Evolutionary conservation across 306 rosid genomes (phyloP).

Genomic region (Lagenaria siceraria): DNA sequence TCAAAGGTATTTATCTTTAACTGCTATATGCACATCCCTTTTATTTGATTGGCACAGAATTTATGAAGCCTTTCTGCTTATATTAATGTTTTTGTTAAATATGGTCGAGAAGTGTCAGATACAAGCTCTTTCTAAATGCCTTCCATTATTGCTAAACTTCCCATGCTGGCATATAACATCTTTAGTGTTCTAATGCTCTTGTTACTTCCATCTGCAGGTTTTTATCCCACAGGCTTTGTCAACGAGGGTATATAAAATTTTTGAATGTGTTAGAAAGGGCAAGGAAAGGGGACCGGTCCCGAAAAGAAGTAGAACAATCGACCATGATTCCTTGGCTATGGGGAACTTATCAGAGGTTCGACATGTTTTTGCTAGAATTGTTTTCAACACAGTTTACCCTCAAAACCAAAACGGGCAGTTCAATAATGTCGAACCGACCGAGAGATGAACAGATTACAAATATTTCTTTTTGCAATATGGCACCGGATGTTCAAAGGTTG

Average conservation of each 20-base stretch:
- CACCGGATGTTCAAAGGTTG: too few species aligned
- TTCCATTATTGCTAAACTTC: neutral
- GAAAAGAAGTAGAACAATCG: conserved; percentile 15
- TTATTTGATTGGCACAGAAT: neutral
- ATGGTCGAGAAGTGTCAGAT: neutral
- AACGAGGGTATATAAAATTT: conserved; percentile 16
- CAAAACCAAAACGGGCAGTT: conserved; percentile 3
- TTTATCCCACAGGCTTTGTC: conserved; percentile 20
- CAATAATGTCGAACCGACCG: neutral
- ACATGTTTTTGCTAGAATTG: conserved; percentile 24
- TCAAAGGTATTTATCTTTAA: neutral
- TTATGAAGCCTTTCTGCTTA: neutral
- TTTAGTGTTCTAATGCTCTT: neutral
- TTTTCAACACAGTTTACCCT: conserved; percentile 22
- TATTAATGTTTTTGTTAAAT: neutral
- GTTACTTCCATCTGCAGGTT: conserved; percentile 21
- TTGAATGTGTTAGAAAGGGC: conserved; percentile 15
- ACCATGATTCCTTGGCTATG: conserved; percentile 15
- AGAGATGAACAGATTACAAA: neutral
- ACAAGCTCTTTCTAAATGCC: neutral
- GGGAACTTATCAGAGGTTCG: conserved; percentile 25
- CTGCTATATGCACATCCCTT: neutral
- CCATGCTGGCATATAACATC: neutral
- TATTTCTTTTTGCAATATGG: neutral
- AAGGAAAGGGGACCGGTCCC: conserved; percentile 13